Conservation (phyloP, 345 rosid genomes). For the Gossypium anomalum region DNA sequence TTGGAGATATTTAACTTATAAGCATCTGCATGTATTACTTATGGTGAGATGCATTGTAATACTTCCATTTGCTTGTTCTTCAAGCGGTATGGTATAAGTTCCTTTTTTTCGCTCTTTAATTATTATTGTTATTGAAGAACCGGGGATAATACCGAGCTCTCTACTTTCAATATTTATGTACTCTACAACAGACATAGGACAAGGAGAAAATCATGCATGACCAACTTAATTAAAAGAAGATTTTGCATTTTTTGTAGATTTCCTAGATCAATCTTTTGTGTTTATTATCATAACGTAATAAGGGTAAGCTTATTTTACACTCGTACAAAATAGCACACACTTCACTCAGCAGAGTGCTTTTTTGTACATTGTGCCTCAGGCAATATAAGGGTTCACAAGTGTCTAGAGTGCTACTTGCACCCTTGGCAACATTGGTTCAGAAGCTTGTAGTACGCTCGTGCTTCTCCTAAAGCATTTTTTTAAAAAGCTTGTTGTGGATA, state of each 20-base stretch:
- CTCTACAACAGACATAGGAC: neutral
- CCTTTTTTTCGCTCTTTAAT: neutral
- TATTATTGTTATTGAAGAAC: neutral
- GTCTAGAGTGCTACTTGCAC: neutral
- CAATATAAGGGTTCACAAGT: neutral
- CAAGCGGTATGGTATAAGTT: neutral
- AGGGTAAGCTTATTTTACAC: neutral
- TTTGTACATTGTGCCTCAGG: neutral
- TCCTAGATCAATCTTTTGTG: neutral
- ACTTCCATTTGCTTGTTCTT: neutral
- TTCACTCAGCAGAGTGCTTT: neutral
- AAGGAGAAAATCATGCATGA: neutral
- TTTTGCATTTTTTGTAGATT: neutral
- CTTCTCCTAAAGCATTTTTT: conserved; percentile 5
- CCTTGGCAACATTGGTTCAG: neutral
- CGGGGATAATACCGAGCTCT: too few species aligned
- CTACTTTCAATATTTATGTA: neutral
- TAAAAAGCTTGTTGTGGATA: neutral
- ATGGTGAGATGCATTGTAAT: neutral
- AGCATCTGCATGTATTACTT: neutral
- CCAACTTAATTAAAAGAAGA: neutral
- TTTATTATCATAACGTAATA: neutral
- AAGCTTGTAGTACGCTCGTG: neutral
- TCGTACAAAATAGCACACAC: neutral
- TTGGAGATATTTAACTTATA: neutral